Evolutionary conservation across 2,329 filamentous ascomycete genomes (phyloP).

Genomic region (Colletotrichum liaoningense): DNA sequence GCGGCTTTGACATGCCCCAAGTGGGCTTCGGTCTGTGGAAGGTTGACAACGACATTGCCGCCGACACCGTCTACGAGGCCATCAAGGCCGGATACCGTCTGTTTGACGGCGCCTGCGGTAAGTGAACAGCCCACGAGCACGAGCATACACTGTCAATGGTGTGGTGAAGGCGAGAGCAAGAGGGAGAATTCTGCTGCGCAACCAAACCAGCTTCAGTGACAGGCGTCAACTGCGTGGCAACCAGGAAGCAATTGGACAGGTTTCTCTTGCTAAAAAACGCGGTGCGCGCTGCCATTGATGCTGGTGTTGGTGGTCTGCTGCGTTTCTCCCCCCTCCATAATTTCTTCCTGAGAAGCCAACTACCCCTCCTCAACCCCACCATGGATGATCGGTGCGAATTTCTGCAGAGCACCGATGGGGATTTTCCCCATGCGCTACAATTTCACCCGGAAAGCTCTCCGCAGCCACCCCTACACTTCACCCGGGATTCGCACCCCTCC

Average conservation of each 20-base stretch:
- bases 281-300: neutral
- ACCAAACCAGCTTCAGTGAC: neutral
- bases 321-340: conserved; percentile 5
- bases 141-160: neutral
- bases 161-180: neutral
- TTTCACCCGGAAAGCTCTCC: conserved; percentile 32
- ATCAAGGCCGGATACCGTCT: conserved; percentile 73
- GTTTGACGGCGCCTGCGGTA: conserved; percentile 70
- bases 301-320: conserved; percentile 8
- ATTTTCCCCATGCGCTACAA: conserved; percentile 18
- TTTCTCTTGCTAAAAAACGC: neutral
- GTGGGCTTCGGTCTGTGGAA: conserved; percentile 88
- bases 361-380: conserved; percentile 37
- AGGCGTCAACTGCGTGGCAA: neutral
- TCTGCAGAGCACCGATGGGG: conserved; percentile 3
- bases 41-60: conserved; percentile 77
- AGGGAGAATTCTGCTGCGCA: neutral
- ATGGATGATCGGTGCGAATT: conserved; percentile 24
- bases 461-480: conserved; percentile 11
- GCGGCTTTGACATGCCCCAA: conserved; percentile 77
- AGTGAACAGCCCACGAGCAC: conserved; percentile 42
- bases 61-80: conserved; percentile 83
- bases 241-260: neutral
- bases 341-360: conserved; percentile 10
- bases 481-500: conserved; percentile 3